Evolutionary conservation across 2,329 filamentous ascomycete species (phyloP), one percentile per base, ranked within the genome.

Genomic region (Aspergillus ochraceoroseus): DNA sequence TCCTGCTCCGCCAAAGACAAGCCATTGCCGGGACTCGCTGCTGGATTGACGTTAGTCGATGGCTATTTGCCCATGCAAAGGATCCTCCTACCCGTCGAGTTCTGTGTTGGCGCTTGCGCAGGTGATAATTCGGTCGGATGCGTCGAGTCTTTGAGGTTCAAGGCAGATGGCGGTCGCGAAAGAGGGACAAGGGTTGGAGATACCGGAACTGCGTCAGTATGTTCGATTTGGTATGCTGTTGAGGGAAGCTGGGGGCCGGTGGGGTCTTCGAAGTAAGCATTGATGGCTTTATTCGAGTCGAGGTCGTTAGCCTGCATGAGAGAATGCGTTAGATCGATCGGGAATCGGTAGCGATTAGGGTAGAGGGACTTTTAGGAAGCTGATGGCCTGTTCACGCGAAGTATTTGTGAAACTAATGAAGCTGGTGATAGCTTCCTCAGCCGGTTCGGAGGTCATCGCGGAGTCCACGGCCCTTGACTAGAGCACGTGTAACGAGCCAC

Each of bases 221-320:
- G 61, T 40, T 65, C 61, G 46, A 60, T 65, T 33, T 59, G 56
- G 43, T 66, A 64, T n/a, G 56, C 64, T 68, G 42, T 28, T 25
- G 34, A 36, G 32, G 20, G 9, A 22, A 38, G n/a, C 29, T 58
- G 55, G 13, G 59, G 51, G 17, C 60, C 57, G 11, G 57, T 59
- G 11, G 67, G 66, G 48, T 70, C 66, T 54, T 72, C 68, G 22
- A 69, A 70, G 48, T 66, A 72, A 13, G 68, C 68, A 53, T 72
- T 71, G 46, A 70, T 63, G 20, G 70, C 69, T 51, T 64, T 65
- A 27, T 69, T 62, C 1, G 65, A 59, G 46, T 72, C 64, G 32
- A 66, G 60, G 37, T 70, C 63, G 46, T 70, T 64, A 37, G 65
- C 67, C 70, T 71, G 37, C n/a, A 19, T 7, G 14, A 9, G 28